Evolutionary conservation across 139 green algal species (phyloP).

Genomic region (Chlorella ohadii): DNA sequence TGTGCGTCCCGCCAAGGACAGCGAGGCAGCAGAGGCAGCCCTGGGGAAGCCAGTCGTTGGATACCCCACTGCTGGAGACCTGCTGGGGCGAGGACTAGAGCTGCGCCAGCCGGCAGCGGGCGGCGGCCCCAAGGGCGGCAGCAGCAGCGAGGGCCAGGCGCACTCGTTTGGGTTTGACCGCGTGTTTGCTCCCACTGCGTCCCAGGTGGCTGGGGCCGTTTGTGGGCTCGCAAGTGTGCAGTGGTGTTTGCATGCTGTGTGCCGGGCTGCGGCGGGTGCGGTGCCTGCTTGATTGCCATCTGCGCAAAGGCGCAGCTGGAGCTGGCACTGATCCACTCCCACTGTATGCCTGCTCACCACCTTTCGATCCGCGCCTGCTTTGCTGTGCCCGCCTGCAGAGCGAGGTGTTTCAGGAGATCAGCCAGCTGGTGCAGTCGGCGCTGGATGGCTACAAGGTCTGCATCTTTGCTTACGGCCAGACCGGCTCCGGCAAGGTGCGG

Average conservation of each 20-base stretch:
- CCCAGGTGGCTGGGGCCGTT: not conserved
- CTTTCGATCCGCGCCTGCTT: no score
- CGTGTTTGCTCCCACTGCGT: conserved; percentile 64
- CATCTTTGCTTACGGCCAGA: conserved; percentile 84
- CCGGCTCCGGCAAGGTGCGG: not conserved
- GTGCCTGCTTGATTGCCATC: no score
- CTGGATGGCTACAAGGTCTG: conserved; percentile 77
- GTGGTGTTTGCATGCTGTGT: conserved; percentile 24
- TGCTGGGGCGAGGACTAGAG: conserved; percentile 49
- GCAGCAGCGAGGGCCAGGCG: conserved; percentile 42
- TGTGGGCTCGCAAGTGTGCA: not conserved
- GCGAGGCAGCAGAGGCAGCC: conserved; percentile 32
- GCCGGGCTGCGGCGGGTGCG: no score
- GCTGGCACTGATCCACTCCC: no score
- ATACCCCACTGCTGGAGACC: conserved; percentile 57
- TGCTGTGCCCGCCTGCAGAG: conserved; percentile 69
- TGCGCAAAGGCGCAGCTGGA: no score
- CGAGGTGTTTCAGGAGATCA: conserved; percentile 88
- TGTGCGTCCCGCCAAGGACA: conserved; percentile 57
- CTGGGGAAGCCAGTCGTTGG: conserved; percentile 33
- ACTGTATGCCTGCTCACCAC: no score
- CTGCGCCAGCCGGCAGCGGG: conserved; percentile 14
- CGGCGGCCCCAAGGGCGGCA: conserved; percentile 31
- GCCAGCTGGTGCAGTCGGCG: conserved; percentile 89
- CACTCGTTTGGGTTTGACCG: conserved; percentile 83